These are phyloP conservation scores for Rubroshorea leprosula DNA, from an alignment of 345 rosid genomes.

Conservation along the genomic window DNA sequence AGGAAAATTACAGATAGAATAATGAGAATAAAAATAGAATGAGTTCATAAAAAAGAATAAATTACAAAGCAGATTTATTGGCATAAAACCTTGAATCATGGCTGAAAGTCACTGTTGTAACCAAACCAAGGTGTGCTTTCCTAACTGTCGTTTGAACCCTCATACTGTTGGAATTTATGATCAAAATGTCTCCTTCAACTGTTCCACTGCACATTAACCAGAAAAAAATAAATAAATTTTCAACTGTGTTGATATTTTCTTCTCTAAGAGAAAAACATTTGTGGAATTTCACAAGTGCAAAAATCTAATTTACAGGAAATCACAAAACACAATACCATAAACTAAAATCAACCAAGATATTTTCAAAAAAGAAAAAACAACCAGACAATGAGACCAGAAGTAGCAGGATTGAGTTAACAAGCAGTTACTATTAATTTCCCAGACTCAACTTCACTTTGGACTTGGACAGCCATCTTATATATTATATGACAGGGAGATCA, in stretches of 20 bases:
- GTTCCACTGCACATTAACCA: conserved; percentile 57
- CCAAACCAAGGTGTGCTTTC: conserved; percentile 85
- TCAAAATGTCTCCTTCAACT: conserved; percentile 53
- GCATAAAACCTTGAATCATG: conserved; percentile 85
- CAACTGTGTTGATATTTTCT: background rate
- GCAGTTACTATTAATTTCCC: background rate
- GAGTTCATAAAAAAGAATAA: too few species aligned
- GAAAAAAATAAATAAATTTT: background rate
- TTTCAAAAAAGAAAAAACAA: background rate
- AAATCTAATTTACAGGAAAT: background rate
- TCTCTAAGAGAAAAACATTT: background rate
- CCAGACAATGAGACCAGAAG: background rate
- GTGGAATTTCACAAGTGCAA: background rate
- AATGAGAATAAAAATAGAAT: too few species aligned
- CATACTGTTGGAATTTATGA: conserved; percentile 49
- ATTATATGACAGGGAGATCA: too few species aligned
- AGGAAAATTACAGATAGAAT: background rate
- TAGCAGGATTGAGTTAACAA: background rate
- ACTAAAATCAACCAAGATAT: background rate
- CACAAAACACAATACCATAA: background rate
- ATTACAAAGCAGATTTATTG: background rate
- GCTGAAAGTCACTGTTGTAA: conserved; percentile 75
- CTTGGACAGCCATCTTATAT: background rate
- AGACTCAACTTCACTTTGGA: too few species aligned
- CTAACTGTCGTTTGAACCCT: conserved; percentile 33